phyloP scores from a whole-genome alignment of 78 protist species.

The Dictyostelium citrinum region DNA sequence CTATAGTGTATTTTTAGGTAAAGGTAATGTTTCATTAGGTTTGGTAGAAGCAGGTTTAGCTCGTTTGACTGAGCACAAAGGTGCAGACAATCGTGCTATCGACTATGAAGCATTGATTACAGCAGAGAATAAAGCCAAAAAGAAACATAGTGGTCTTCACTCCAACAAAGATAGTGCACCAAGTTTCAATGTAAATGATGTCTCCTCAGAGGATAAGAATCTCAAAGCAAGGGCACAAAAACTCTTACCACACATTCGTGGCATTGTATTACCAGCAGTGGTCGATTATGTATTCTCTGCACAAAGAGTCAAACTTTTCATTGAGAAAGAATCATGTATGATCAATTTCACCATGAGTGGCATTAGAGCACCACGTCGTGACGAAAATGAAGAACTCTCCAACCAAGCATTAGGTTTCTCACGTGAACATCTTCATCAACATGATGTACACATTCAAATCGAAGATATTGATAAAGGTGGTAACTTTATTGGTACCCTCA shows the following conservation, averaged over 20 bases:
- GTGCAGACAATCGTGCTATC: conserved; percentile 61
- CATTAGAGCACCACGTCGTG: conserved; percentile 50
- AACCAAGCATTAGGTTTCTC: conserved; percentile 13
- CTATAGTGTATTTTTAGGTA: conserved; percentile 67
- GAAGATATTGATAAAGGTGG: conserved; percentile 76
- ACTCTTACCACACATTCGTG: conserved; percentile 52
- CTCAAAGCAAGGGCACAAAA: conserved; percentile 58
- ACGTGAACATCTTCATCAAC: conserved; percentile 50
- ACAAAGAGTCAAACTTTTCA: conserved; percentile 68
- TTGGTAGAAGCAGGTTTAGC: conserved; percentile 76
- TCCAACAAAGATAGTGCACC: conserved; percentile 47
- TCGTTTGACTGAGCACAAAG: conserved; percentile 42
- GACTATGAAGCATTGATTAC: conserved; percentile 72
- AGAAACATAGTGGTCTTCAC: conserved; percentile 39
- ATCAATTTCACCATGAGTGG: conserved; percentile 66
- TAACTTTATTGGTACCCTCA: conserved; percentile 60
- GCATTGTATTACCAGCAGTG: background rate
- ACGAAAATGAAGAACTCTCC: conserved; percentile 30
- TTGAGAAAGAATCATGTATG: conserved; percentile 68
- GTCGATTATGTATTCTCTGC: conserved; percentile 74
- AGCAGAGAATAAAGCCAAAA: conserved; percentile 80
- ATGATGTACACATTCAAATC: conserved; percentile 38
- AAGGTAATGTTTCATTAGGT: conserved; percentile 74
- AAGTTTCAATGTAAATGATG: conserved; percentile 44
- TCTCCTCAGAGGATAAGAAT: conserved; percentile 41